Evolutionary conservation across 2,329 filamentous ascomycete genomes (phyloP), one percentile per base, ranked within the genome.

Genomic region (Ophiocordyceps polyrhachis-furcata): DNA sequence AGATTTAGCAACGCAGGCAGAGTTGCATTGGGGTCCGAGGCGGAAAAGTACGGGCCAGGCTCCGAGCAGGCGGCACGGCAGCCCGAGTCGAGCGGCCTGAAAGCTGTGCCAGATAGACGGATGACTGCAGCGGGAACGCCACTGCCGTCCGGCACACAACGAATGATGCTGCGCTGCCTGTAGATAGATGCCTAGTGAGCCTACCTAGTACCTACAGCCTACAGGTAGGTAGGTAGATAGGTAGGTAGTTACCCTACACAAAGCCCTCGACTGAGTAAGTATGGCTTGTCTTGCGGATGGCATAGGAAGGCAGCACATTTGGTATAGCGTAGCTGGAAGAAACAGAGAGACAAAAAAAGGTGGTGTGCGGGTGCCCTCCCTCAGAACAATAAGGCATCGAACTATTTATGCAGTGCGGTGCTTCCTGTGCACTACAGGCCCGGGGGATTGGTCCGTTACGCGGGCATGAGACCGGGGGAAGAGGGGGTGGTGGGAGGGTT

Each of bases 91-190:
- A 9, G 25, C 38, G 45, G 42, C 42, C 45, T 46, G 37, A 46
- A 46, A 40, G 23, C 12, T 46, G 45, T 44, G 45, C 45, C 29
- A 37, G 17, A 35, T 41, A 19, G 37, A 25, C 32, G 23, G 23
- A 44, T 42, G 45, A 46, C 45, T 44, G 45, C 45, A 46, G 42
- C 40, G 25, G 35, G 32, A 37, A 37, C 32, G 32, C 32, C 32
- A 37, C 15, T 37, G 32, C 32, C 32, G 32, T 37, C 32, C 32
- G 32, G 32, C 32, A 5, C 32, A n/a, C 17, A 17, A 15, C 14
- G n/a, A 28, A 7, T 28, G 25, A 28, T 28, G 25, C 25, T 28
- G 25, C 25, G 25, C 25, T 11, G 25, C 25, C 23, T 25, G 8
- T 25, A 25, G 23, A 8, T 25, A 25, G 23, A 8, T 25, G n/a